Base-by-base conservation (phyloP, 2,329 filamentous ascomycete species). In the Dryadomyces sulphureus region DNA sequence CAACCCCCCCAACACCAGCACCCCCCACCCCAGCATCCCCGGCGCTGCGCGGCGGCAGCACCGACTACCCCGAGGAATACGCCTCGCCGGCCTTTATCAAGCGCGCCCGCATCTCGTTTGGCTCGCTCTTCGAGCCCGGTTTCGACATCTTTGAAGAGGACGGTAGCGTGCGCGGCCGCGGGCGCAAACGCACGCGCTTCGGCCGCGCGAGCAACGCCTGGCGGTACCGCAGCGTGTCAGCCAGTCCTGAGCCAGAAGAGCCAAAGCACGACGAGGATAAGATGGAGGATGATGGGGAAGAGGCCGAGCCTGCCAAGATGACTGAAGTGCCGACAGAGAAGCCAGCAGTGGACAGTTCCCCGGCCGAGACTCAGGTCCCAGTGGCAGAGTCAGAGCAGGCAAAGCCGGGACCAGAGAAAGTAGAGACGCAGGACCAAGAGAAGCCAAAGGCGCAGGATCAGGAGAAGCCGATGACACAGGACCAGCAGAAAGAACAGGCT, bases 71-170 rank as follows among this genome's bases (percentile, higher is more conserved):
- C 39, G 64, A 68, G 17, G 74, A 81, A 53, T 92, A 79, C 65
- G 68, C 75, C 5, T 93, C 87, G 3, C 88, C 88, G 0, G 84
- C 85, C 0, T 94, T 93, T 54, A 64, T 86, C 19, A 89, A 84
- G 59, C 72, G 81, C 45, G 72, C 76, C 14, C 71, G 82, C 46
- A 65, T 82, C 4, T 88, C 83, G 0, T 81, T 81, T 47, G 80
- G 80, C 1, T 75, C 77, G 0, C 62, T 82, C 1, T 76, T 81
- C 43, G 76, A 83, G 52, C 71, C 71, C 5, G 70, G 70, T 1
- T 72, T 77, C 51, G 79, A 88, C 54, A 73, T 79, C 4, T 81
- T 90, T 14, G 79, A 85, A 49, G 82, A 84, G 22, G 77, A 84
- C 59, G 75, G 74, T 2, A 70, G 70, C 38, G 65, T 74, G 21